Evolutionary conservation across 228 moss, liverwort and hornwort species (phyloP).

Genomic region (Sphagnum magellanicum): DNA sequence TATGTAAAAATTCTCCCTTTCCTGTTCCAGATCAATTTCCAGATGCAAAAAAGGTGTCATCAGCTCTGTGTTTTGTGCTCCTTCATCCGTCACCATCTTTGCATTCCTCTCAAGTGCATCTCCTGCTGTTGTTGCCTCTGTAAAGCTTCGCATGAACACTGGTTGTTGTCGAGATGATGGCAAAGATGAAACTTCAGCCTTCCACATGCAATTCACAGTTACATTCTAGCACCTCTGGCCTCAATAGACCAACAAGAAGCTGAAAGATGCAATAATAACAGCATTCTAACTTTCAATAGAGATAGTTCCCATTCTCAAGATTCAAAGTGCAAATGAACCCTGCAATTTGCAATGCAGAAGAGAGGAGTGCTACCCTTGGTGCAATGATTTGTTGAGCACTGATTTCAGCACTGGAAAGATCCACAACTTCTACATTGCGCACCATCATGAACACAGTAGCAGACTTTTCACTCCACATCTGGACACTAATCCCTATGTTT

Average conservation of each 20-base stretch:
- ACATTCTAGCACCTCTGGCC: too few species aligned
- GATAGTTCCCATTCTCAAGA: too few species aligned
- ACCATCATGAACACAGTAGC: constrained; percentile 50
- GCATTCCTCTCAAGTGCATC: constrained; percentile 52
- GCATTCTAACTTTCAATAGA: too few species aligned
- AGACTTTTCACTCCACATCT: constrained; percentile 72
- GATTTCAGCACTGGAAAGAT: constrained; percentile 64
- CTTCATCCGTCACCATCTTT: constrained; percentile 22
- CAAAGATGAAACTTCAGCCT: too few species aligned
- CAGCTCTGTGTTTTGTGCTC: constrained; percentile 34
- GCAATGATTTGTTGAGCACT: constrained; percentile 69
- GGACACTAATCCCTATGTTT: constrained; percentile 64
- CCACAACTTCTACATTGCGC: constrained; percentile 76
- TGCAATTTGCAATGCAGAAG: background rate
- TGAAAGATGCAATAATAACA: too few species aligned
- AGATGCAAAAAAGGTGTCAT: constrained; percentile 61
- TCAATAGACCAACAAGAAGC: too few species aligned
- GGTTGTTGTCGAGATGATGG: too few species aligned
- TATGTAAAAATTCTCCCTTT: constrained; percentile 29
- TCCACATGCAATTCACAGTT: too few species aligned
- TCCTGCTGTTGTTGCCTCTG: constrained; percentile 48
- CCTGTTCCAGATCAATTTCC: constrained; percentile 61
- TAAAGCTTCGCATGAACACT: constrained; percentile 21
- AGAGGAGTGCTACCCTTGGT: constrained; percentile 55
- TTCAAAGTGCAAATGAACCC: too few species aligned